Evolutionary conservation across 345 rosid species (phyloP).

Genomic region (Kandelia obovata): DNA sequence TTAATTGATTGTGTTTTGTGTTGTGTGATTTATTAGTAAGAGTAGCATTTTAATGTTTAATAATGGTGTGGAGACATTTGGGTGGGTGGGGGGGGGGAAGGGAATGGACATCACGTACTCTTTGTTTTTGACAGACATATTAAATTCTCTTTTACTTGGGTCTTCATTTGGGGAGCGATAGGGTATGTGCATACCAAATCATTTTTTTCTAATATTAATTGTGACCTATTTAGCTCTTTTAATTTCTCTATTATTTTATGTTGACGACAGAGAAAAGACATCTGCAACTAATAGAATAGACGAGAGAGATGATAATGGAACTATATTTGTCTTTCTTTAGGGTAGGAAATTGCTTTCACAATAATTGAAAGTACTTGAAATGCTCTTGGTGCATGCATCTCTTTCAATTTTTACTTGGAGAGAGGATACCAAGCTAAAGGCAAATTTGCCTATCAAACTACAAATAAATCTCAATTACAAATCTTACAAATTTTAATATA

Average conservation of each 20-base stretch:
- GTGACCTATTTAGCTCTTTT: not conserved
- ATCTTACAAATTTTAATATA: no score
- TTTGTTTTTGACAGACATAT: no score
- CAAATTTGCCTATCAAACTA: not conserved
- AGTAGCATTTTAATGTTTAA: no score
- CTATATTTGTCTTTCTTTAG: slow-evolving; percentile 10
- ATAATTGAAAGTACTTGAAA: slow-evolving; percentile 24
- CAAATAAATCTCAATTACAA: no score
- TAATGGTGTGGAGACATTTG: no score
- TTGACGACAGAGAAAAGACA: not conserved
- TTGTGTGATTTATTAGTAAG: no score
- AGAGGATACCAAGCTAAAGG: not conserved
- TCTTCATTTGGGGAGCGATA: no score
- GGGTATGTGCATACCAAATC: not conserved
- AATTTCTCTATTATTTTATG: not conserved
- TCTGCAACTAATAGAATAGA: not conserved
- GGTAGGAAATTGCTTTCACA: slow-evolving; percentile 1
- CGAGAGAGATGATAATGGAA: not conserved
- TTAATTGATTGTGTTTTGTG: no score
- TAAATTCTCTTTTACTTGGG: no score
- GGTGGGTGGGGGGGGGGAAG: no score
- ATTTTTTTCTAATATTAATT: not conserved
- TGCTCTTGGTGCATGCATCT: slow-evolving; percentile 23
- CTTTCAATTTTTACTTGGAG: not conserved
- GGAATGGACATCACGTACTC: no score